These are phyloP conservation scores for Paraleonurus japonicus DNA, from an alignment of 257 asterid species.

Conservation along the genomic window DNA sequence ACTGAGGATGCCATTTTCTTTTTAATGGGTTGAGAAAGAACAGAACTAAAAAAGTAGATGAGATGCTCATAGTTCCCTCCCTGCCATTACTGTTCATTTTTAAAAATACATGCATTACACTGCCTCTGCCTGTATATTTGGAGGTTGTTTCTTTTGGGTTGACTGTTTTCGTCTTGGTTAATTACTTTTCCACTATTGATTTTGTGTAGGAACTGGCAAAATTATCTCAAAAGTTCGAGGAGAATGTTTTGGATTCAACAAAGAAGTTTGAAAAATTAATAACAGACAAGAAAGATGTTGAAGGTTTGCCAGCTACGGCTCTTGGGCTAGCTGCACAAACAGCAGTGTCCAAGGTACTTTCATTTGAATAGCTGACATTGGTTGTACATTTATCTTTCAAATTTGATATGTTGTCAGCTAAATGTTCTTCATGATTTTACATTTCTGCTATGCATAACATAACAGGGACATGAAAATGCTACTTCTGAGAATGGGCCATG, in stretches of 20 bases:
- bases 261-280: constrained; percentile 90
- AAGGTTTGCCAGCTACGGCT: constrained; percentile 83
- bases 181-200: constrained; percentile 14
- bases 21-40: neutral
- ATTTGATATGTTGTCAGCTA: constrained; percentile 16
- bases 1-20: neutral
- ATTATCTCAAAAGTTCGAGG: constrained; percentile 82
- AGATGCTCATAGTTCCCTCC: constrained; percentile 7
- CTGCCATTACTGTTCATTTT: constrained; percentile 1
- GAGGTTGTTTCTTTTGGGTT: neutral
- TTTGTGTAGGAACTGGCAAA: constrained; percentile 77
- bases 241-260: constrained; percentile 92
- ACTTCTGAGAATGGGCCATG: constrained; percentile 95
- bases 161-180: constrained; percentile 1
- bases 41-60: constrained; percentile 15
- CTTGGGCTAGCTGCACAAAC: constrained; percentile 98
- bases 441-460: constrained; percentile 22
- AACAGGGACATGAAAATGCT: constrained; percentile 93
- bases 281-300: constrained; percentile 83
- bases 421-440: constrained; percentile 1
- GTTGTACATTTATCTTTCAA: constrained; percentile 2
- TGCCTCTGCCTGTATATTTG: constrained; percentile 15
- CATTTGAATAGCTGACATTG: neutral
- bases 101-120: neutral
- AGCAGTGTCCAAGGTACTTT: constrained; percentile 81